Conservation (phyloP, 768 basidiomycete genomes). For the Podaxis rugospora region DNA sequence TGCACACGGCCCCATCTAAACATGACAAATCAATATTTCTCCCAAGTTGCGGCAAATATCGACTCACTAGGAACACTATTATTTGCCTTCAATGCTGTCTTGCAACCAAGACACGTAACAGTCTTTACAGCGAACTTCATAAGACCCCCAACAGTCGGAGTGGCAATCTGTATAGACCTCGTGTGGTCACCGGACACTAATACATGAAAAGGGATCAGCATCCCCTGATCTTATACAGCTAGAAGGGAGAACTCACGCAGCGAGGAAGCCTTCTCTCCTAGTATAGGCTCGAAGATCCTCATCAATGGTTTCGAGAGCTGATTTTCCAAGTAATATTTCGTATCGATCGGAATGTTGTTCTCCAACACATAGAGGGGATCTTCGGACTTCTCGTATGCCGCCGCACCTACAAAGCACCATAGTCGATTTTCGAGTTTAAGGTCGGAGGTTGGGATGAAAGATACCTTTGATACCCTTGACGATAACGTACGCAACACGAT, state of each 20-base stretch:
- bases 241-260: slow-evolving; percentile 44
- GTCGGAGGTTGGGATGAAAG: neutral
- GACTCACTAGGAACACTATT: slow-evolving; percentile 70
- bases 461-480: slow-evolving; percentile 92
- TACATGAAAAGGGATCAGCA: slow-evolving; percentile 6
- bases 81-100: slow-evolving; percentile 74
- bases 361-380: slow-evolving; percentile 97
- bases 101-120: slow-evolving; percentile 92
- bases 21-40: neutral
- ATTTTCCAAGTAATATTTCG: slow-evolving; percentile 96
- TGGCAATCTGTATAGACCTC: slow-evolving; percentile 91
- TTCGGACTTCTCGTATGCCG: slow-evolving; percentile 98
- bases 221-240: neutral
- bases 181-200: slow-evolving; percentile 96
- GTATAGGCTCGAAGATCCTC: slow-evolving; percentile 96
- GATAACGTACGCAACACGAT: slow-evolving; percentile 98
- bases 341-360: slow-evolving; percentile 97
- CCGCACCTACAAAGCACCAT: slow-evolving; percentile 59
- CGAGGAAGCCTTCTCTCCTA: slow-evolving; percentile 86
- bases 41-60: neutral
- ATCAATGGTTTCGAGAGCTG: slow-evolving; percentile 95
- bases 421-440: neutral
- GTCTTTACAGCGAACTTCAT: slow-evolving; percentile 99
- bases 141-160: slow-evolving; percentile 91
- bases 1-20: slow-evolving; percentile 88